Percentiles rank a stretch among this genome's conserved stretches.
phyloP scores from a whole-genome alignment of 352 stramenopile species.

The Blastocystis hominis region DNA sequence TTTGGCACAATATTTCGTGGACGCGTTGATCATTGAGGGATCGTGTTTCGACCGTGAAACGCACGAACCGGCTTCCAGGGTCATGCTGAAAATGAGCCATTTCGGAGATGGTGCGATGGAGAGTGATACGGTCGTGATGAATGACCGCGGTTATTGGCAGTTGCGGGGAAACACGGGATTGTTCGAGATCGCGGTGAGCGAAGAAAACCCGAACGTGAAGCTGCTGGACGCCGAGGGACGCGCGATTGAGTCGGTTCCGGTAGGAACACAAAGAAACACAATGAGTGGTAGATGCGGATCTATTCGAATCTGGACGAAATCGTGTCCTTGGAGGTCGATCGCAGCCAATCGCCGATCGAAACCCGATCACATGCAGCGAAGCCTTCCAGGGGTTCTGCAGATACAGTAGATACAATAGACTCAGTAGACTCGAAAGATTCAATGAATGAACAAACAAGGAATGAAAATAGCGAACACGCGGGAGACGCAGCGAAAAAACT shows the following conservation, averaged over 20 bases:
- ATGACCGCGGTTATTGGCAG: constrained; percentile 98
- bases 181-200: constrained; percentile 79
- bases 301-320: constrained; percentile 32
- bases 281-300: not conserved
- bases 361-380: not conserved
- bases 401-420: not conserved
- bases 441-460: not conserved
- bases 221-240: constrained; percentile 66
- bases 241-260: not conserved
- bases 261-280: not conserved
- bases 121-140: constrained; percentile 94
- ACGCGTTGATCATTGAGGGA: constrained; percentile 8
- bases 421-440: not conserved
- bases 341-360: not conserved
- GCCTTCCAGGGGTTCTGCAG: not conserved
- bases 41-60: not conserved
- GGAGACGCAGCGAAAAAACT: too few relatives aligned
- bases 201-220: constrained; percentile 69
- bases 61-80: constrained; percentile 70
- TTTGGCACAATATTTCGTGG: constrained; percentile 38
- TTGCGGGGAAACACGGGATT: constrained; percentile 87
- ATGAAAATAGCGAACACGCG: not conserved
- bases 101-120: not conserved
- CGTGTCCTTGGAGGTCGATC: not conserved
- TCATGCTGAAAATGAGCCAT: constrained; percentile 74